Conservation (phyloP, 2,329 filamentous ascomycete species). For the Cladosporium austrohemisphaericum region DNA sequence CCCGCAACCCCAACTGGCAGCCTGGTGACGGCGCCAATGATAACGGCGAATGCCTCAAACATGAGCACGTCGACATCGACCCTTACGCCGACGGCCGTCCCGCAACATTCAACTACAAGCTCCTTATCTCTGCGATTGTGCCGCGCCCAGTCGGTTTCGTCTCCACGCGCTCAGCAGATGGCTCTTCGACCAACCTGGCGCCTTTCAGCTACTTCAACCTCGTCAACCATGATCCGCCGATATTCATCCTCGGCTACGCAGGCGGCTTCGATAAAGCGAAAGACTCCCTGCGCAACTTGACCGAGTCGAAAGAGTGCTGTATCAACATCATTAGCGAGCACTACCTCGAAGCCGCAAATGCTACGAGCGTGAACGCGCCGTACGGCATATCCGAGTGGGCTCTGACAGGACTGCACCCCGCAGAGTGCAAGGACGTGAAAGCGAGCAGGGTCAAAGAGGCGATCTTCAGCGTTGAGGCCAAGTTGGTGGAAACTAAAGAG, state of each 20-base stretch:
- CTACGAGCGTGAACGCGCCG: constrained; percentile 73
- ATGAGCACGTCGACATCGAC: constrained; percentile 72
- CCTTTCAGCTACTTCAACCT: constrained; percentile 86
- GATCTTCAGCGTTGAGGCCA: constrained; percentile 77
- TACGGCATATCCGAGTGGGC: constrained; percentile 76
- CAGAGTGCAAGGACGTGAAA: constrained; percentile 61
- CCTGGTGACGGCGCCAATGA: constrained; percentile 64
- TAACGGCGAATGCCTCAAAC: constrained; percentile 46
- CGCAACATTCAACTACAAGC: constrained; percentile 77
- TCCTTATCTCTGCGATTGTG: constrained; percentile 77
- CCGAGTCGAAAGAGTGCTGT: constrained; percentile 65
- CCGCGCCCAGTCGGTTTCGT: constrained; percentile 75
- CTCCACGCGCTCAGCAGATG: constrained; percentile 58
- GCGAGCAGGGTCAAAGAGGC: constrained; percentile 75
- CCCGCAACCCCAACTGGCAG: constrained; percentile 62
- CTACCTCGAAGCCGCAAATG: constrained; percentile 83
- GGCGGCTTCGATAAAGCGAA: constrained; percentile 62
- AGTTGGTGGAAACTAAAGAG: constrained; percentile 68
- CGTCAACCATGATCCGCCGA: constrained; percentile 78
- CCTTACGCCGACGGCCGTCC: constrained; percentile 69
- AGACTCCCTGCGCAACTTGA: constrained; percentile 73
- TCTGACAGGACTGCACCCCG: constrained; percentile 70
- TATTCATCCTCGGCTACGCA: constrained; percentile 66
- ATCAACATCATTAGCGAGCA: constrained; percentile 86
- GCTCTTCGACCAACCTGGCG: constrained; percentile 68